Base-by-base conservation (phyloP, 177 flowering plant species). In the Telopea speciosissima region DNA sequence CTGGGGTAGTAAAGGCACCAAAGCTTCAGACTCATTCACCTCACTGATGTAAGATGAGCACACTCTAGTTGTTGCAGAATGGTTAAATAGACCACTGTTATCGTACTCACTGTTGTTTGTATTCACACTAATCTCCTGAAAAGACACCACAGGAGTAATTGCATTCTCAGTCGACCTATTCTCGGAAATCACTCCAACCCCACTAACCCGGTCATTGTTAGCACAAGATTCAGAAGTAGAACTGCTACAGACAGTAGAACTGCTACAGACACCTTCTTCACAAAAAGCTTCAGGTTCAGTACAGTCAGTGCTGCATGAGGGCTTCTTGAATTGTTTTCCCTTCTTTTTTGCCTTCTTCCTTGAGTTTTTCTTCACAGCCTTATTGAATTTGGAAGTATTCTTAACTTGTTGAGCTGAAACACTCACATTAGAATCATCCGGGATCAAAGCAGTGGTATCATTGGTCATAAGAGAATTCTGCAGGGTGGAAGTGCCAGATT, bases 301-400 rank as follows among this genome's bases (percentile, higher is more conserved):
- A 45, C 72, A 62, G 19, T 72, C 81, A 71, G 60, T 21, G 49
- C 66, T 73, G 40, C 63, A 19, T 66, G 78, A 70, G 68, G 68
- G 49, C 65, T 77, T 85, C 74, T 79, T 85, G 24, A 69, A 70
- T 28, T 74, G 76, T 70, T 78, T 82, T 28, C 78, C 78, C 68
- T 82, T 85, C 83, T 79, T 89, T 74, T 74, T 85, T 25, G 70
- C 65, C 73, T 82, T 86, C 73, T 78, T 86, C 68, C 71, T 81
- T 19, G 79, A 74, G 66, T 61, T 80, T 71, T 52, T 79, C 70
- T 76, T 79, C 13, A n/a, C 70, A 65, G 68, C 36, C 69, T 77
- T 83, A 25, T 76, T 74, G 23, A 54, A 52, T 68, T 79, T 74
- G 52, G 72, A 49, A 25, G 24, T 45, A 71, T 77, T 80, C 67